These are phyloP conservation scores for Fusarium veterinarium DNA, from an alignment of 2,329 filamentous ascomycete genomes.

Conservation along the genomic window DNA sequence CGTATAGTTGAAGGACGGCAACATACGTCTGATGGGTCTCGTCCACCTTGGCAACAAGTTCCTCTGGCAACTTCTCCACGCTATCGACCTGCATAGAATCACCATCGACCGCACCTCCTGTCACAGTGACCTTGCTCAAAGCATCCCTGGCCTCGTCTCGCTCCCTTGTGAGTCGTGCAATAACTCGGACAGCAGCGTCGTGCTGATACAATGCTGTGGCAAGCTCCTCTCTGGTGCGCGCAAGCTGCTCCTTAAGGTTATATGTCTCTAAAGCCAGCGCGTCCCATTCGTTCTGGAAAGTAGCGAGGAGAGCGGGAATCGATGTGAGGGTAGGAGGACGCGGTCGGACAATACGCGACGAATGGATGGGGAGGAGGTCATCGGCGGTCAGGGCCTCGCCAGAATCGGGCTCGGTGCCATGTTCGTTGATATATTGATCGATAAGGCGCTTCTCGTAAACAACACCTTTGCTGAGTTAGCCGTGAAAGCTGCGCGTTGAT, in stretches of 20 bases:
- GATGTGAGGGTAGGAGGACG: slow-evolving; percentile 94
- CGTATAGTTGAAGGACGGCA: neutral
- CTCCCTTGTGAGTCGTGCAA: slow-evolving; percentile 90
- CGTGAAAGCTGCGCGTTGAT: slow-evolving; percentile 7
- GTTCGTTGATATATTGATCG: slow-evolving; percentile 92
- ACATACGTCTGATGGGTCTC: slow-evolving; percentile 82
- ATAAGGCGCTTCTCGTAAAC: slow-evolving; percentile 96
- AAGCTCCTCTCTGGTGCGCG: slow-evolving; percentile 91
- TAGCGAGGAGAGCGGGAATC: slow-evolving; percentile 91
- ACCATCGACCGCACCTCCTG: slow-evolving; percentile 66
- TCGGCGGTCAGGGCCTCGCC: slow-evolving; percentile 85
- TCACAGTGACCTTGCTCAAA: slow-evolving; percentile 84
- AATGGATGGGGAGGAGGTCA: slow-evolving; percentile 89
- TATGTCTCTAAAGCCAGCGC: slow-evolving; percentile 91
- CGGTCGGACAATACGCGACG: slow-evolving; percentile 84
- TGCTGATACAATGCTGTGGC: slow-evolving; percentile 95
- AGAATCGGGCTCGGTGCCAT: slow-evolving; percentile 91
- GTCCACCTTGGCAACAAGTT: slow-evolving; percentile 78
- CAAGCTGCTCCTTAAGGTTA: slow-evolving; percentile 87
- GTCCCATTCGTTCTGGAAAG: slow-evolving; percentile 99
- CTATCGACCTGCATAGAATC: slow-evolving; percentile 94
- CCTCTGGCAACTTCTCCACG: slow-evolving; percentile 77
- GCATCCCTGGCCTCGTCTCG: slow-evolving; percentile 92
- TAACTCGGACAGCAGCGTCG: slow-evolving; percentile 95
- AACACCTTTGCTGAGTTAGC: slow-evolving; percentile 67